Evolutionary conservation across 2,329 filamentous ascomycete species (phyloP).

Genomic region (Rhinocladiella similis): DNA sequence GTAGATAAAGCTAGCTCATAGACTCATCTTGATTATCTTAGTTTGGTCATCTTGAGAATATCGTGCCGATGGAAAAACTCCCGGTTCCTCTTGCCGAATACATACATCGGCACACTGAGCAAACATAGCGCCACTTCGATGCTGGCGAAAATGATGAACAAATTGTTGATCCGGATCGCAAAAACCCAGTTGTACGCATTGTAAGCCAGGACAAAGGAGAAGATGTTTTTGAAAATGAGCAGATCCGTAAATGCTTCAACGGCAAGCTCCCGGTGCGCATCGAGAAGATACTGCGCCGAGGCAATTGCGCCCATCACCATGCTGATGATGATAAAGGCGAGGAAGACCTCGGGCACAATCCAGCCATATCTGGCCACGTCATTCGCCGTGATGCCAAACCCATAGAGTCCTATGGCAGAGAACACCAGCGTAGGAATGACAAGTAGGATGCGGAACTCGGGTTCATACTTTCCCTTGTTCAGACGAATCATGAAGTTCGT

Average conservation of each 20-base stretch:
- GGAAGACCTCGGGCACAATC: constrained; percentile 76
- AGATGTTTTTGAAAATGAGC: constrained; percentile 92
- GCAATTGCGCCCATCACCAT: constrained; percentile 92
- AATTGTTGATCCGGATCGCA: constrained; percentile 52
- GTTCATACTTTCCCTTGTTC: constrained; percentile 84
- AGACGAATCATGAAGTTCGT: constrained; percentile 68
- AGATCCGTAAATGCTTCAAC: constrained; percentile 88
- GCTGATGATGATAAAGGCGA: constrained; percentile 78
- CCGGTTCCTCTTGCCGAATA: constrained; percentile 76
- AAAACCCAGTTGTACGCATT: constrained; percentile 83
- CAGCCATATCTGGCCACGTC: constrained; percentile 66
- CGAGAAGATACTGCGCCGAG: constrained; percentile 83
- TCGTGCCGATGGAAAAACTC: constrained; percentile 76
- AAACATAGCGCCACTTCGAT: constrained; percentile 78
- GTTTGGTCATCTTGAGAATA: constrained; percentile 55
- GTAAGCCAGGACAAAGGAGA: constrained; percentile 82
- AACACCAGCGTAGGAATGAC: constrained; percentile 80
- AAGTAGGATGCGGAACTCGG: constrained; percentile 83
- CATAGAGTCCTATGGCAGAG: constrained; percentile 76
- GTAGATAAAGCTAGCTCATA: background rate
- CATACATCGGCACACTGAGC: constrained; percentile 72
- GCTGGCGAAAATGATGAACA: constrained; percentile 71
- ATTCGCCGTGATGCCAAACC: constrained; percentile 74
- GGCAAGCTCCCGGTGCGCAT: constrained; percentile 85
- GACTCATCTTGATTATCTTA: constrained; percentile 32